Evolutionary conservation across 192 early-diverging fungal genomes (phyloP).

Genomic region (Geranomyces michiganensis): DNA sequence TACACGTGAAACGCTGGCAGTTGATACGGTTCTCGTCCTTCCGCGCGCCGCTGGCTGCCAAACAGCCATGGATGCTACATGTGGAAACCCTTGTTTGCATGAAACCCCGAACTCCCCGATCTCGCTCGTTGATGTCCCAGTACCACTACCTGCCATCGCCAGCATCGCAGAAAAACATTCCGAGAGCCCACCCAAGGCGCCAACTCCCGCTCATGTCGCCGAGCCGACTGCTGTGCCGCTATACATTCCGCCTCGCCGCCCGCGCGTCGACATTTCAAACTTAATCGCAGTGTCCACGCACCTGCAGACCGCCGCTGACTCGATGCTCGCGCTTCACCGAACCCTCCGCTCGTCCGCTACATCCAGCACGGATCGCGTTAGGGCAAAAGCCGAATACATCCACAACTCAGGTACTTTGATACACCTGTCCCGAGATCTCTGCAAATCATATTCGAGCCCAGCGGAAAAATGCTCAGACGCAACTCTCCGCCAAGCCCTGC

Average conservation of each 20-base stretch:
- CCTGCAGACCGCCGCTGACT: background rate
- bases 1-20: background rate
- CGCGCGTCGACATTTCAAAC: constrained; percentile 31
- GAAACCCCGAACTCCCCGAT: background rate
- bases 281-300: constrained; percentile 28
- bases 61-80: background rate
- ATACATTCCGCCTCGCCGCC: constrained; percentile 14
- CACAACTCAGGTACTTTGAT: constrained; percentile 15
- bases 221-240: background rate
- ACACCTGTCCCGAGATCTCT: constrained; percentile 18
- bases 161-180: background rate
- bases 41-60: background rate
- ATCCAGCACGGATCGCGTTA: background rate
- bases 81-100: background rate
- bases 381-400: constrained; percentile 29
- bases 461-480: constrained; percentile 32
- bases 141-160: background rate
- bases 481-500: constrained; percentile 18
- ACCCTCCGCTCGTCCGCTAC: constrained; percentile 20
- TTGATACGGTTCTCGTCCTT: background rate
- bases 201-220: background rate
- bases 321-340: constrained; percentile 14
- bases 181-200: background rate
- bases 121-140: background rate
- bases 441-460: constrained; percentile 13